Base-by-base conservation (phyloP, 805 yeast species). In the Candida montana region DNA sequence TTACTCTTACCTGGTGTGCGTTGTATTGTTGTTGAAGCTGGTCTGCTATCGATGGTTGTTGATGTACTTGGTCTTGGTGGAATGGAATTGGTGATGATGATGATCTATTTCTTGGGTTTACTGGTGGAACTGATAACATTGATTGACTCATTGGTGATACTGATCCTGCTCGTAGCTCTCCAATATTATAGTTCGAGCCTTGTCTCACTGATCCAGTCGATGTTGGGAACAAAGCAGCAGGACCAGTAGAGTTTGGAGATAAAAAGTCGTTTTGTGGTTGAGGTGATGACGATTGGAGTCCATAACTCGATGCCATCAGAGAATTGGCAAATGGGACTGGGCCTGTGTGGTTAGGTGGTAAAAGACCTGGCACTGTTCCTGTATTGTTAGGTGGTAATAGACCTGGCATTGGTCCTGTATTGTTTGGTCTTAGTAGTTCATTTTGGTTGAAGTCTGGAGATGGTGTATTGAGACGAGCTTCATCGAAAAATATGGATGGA, bases 401-500 rank as follows among this genome's bases (percentile, higher is more conserved):
- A 11, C 29, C 34, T 9, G 49, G 49, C 9, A 40, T 48, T 5
- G 55, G 54, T 0, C 49, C 49, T 3, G 46, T 47, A 15, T 43
- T 47, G 30, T 33, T 38, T 21, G 51, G 51, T 6, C 55, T 35
- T 31, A 54, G 9, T 19, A 44, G 23, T 5, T 28, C 31, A 29
- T 40, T 40, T n/a, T 35, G 42, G 19, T 39, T 38, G 16, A 41
- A 15, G 21, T 40, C 46, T 15, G 54, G 52, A 2, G 63, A 57
- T 1, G 48, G 40, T 4, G 48, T 24, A 11, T 31, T 38, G 16
- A 36, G 31, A 16, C 31, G 36, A 27, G 44, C 38, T 24, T 53
- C 52, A 32, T 63, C 61, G 27, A 68, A 56, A 48, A 70, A 61
- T 4, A 55, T 45, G 1, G 61, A 53, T 3, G 73, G 79, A 33